Evolutionary conservation across 1,284 basidiomycete species (phyloP).

Genomic region (Fomitopsis betulina): DNA sequence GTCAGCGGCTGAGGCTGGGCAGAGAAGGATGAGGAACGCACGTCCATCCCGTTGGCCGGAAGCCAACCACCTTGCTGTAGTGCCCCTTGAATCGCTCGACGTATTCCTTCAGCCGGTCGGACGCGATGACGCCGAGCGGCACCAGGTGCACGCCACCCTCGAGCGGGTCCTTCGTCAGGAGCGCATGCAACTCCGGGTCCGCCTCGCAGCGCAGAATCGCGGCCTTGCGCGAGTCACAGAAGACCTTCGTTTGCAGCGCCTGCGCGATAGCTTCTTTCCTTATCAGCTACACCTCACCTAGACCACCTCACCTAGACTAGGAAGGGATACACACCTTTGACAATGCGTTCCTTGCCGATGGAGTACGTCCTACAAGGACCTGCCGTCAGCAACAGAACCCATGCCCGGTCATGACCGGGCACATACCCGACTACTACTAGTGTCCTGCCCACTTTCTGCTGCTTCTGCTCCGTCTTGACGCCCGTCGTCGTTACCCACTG

Average conservation of each 20-base stretch:
- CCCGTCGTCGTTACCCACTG: constrained; percentile 23
- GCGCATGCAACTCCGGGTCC: constrained; percentile 75
- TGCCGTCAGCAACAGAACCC: background rate
- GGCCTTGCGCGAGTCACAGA: constrained; percentile 82
- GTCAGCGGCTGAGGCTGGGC: background rate
- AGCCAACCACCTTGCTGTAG: constrained; percentile 76
- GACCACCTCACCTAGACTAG: background rate
- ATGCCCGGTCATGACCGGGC: background rate
- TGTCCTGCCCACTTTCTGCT: constrained; percentile 23
- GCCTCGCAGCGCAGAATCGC: constrained; percentile 78
- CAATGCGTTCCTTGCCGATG: constrained; percentile 95
- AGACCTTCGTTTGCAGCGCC: constrained; percentile 81
- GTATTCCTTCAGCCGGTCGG: constrained; percentile 78
- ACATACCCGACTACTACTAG: constrained; percentile 88
- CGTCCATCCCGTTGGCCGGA: constrained; percentile 95
- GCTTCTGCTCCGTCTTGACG: constrained; percentile 20
- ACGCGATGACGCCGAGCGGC: constrained; percentile 74
- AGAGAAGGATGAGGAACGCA: constrained; percentile 34
- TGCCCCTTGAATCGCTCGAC: constrained; percentile 70
- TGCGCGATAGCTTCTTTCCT: constrained; percentile 69
- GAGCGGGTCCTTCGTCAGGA: constrained; percentile 77
- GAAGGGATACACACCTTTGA: constrained; percentile 62
- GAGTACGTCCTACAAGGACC: constrained; percentile 74
- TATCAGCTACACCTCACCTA: background rate
- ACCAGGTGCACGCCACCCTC: constrained; percentile 85